Conservation (phyloP, 2,329 filamentous ascomycete genomes). For the Graphiopsis chlorocephala region DNA sequence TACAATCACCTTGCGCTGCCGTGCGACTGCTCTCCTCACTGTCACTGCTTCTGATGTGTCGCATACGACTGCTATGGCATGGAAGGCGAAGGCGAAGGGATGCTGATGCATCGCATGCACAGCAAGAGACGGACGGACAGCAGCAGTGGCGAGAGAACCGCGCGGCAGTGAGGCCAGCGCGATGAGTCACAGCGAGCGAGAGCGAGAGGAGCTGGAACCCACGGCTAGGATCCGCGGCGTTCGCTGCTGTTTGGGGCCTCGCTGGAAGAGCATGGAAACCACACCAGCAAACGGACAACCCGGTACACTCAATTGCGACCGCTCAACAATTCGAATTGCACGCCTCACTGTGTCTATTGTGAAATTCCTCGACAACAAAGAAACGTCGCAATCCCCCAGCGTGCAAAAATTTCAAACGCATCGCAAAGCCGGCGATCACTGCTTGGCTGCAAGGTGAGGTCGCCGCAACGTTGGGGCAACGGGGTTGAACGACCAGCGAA, state of each 20-base stretch:
- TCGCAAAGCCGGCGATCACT: conserved; percentile 1
- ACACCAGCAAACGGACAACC: not conserved
- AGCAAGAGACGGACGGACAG: not conserved
- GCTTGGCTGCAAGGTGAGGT: not conserved
- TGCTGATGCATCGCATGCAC: not conserved
- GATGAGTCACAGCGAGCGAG: not conserved
- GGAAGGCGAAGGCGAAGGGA: no score
- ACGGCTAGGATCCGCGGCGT: conserved; percentile 6
- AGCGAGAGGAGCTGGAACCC: not conserved
- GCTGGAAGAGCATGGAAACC: conserved; percentile 13
- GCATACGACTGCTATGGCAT: not conserved
- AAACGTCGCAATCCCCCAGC: not conserved
- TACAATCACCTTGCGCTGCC: not conserved
- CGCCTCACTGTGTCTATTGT: no score
- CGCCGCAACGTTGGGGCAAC: not conserved
- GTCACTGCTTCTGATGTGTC: not conserved
- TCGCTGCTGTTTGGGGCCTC: not conserved
- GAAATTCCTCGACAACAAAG: not conserved
- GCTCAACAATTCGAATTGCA: not conserved
- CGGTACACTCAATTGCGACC: not conserved
- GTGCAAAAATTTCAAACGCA: conserved; percentile 3
- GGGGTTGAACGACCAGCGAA: not conserved
- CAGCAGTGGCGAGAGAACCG: not conserved
- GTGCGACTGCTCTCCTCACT: not conserved
- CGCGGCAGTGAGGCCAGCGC: not conserved